Evolutionary conservation across 225 moss, liverwort and hornwort genomes (phyloP).

Genomic region (Straminergon stramineum): DNA sequence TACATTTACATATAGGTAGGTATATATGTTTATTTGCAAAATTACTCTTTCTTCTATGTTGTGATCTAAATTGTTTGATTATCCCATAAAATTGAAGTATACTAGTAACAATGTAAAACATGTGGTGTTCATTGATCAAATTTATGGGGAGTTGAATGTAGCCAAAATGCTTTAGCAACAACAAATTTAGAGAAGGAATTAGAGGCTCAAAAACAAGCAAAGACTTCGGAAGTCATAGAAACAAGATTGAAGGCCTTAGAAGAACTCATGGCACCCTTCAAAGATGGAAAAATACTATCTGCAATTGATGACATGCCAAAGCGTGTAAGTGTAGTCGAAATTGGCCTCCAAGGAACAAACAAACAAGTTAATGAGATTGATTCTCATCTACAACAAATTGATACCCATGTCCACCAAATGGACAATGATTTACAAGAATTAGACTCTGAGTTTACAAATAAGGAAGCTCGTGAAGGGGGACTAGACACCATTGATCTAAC

Average conservation of each 20-base stretch:
- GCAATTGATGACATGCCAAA: constrained; percentile 10
- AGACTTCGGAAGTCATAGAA: constrained; percentile 30
- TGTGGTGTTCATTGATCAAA: too few species aligned
- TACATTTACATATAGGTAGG: neutral
- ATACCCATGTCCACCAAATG: constrained; percentile 12
- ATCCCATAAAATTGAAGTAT: neutral
- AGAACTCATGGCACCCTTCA: constrained; percentile 8
- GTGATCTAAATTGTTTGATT: neutral
- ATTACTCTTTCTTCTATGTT: neutral
- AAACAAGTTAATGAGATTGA: constrained; percentile 4
- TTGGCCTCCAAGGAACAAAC: constrained; percentile 6
- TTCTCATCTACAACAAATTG: constrained; percentile 9
- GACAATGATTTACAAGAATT: constrained; percentile 14
- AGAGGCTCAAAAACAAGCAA: constrained; percentile 18
- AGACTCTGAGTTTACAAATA: neutral
- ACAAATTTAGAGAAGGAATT: constrained; percentile 11
- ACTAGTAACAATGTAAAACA: neutral
- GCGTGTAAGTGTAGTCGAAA: constrained; percentile 13
- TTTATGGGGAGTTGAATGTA: neutral
- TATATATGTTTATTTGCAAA: too few species aligned
- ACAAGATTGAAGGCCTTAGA: constrained; percentile 43
- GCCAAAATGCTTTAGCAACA: constrained; percentile 36
- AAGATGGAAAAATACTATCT: neutral
- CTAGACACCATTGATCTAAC: constrained; percentile 21
- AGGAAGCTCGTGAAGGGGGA: constrained; percentile 17